These are phyloP conservation scores for Epithele typhae DNA, from an alignment of 768 basidiomycete genomes.

Conservation along the genomic window DNA sequence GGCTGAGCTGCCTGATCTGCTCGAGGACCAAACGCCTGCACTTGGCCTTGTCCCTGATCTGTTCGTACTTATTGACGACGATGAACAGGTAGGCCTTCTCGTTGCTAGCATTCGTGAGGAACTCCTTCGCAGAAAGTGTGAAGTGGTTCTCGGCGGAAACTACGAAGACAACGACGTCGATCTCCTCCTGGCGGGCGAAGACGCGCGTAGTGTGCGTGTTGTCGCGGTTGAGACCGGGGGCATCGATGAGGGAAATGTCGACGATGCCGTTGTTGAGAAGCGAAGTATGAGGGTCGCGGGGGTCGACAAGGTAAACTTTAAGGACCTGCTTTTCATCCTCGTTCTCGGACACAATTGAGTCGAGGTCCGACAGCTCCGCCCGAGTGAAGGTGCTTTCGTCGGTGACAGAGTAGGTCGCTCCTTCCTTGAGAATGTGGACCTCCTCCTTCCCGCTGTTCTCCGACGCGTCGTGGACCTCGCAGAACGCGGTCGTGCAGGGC, in stretches of 20 bases:
- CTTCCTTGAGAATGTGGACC: slow-evolving; percentile 76
- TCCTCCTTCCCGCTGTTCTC: slow-evolving; percentile 81
- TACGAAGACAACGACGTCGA: slow-evolving; percentile 97
- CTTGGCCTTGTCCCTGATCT: slow-evolving; percentile 92
- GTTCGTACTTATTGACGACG: slow-evolving; percentile 97
- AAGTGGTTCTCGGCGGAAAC: slow-evolving; percentile 99
- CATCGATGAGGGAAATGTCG: slow-evolving; percentile 97
- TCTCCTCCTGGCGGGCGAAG: slow-evolving; percentile 95
- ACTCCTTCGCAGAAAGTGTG: slow-evolving; percentile 92
- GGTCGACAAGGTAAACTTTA: slow-evolving; percentile 87
- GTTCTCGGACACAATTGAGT: slow-evolving; percentile 73
- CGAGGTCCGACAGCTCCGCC: slow-evolving; percentile 63
- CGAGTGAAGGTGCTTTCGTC: slow-evolving; percentile 78
- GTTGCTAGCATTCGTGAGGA: slow-evolving; percentile 86
- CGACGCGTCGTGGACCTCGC: slow-evolving; percentile 89
- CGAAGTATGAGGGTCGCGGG: slow-evolving; percentile 71
- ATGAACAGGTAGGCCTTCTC: slow-evolving; percentile 99
- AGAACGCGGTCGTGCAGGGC: slow-evolving; percentile 95
- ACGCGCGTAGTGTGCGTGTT: slow-evolving; percentile 91
- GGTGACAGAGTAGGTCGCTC: slow-evolving; percentile 57
- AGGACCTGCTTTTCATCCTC: slow-evolving; percentile 68
- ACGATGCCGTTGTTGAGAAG: slow-evolving; percentile 93
- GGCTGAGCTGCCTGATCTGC: slow-evolving; percentile 90
- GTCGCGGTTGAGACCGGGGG: slow-evolving; percentile 95
- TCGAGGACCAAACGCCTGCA: slow-evolving; percentile 86